Base-by-base conservation (phyloP, 2,329 filamentous ascomycete genomes). In the Aspergillus puulaauensis region DNA sequence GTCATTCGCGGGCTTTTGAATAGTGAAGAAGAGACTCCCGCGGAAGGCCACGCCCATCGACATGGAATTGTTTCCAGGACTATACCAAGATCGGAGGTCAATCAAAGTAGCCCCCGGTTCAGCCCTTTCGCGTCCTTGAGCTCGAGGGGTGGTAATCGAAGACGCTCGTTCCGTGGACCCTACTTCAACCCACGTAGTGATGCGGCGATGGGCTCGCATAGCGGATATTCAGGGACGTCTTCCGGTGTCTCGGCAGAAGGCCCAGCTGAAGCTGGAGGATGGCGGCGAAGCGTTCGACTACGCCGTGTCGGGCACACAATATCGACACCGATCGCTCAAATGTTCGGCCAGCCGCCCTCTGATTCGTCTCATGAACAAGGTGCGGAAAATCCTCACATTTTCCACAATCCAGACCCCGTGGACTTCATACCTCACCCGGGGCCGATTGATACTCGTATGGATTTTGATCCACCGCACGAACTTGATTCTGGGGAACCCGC, bases 11-110 rank as follows among this genome's bases (percentile, higher is more conserved):
- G 74, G 4, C 67, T 79, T 31, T 68, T 79, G 8, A 78, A 67
- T 57, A 79, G 77, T 56, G 74, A 77, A 60, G 77, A 79, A 59
- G 77, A 79, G 61, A 78, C 77, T 7, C 70, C 71, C 2, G 77
- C 72, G 15, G 77, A 80, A 62, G 77, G 77, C 6, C 74, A 73
- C 52, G 76, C 77, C 37, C 73, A 78, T 64, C 73, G 78, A 31
- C 71, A 75, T 61, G 76, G 77, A 17, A 64, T 77, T 15, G 70
- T 77, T 14, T 73, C 73, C 43, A 73, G 76, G 56, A 66, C 72
- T 19, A 59, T 70, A 19, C 68, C 73, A 43, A 70, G 75, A 54
- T 68, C 72, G 2, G 73, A 74, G 55, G 64, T 66, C 15, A 59
- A 66, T 17, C 68, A 72, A 56, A 73, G 64, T 56, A 71, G 60